Evolutionary conservation across 768 basidiomycete genomes (phyloP).

Genomic region (Epithele typhae): DNA sequence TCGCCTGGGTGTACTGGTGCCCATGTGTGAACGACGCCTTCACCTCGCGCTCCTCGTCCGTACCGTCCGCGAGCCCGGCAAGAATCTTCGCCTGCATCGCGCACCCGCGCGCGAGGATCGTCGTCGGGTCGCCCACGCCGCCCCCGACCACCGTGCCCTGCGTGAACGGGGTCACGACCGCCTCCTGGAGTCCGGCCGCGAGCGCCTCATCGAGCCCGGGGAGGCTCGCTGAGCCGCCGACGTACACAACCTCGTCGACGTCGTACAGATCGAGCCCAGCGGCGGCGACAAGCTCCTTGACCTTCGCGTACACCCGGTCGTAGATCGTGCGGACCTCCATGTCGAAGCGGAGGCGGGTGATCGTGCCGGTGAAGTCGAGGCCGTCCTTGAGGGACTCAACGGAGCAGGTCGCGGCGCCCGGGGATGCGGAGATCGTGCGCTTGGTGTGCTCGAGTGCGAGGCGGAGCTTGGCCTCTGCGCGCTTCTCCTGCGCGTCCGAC

Average conservation of each 20-base stretch:
- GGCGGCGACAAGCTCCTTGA: slow-evolving; percentile 46
- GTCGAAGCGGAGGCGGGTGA: slow-evolving; percentile 49
- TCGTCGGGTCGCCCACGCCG: slow-evolving; percentile 75
- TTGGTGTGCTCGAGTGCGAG: slow-evolving; percentile 95
- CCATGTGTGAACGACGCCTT: slow-evolving; percentile 43
- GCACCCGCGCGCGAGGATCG: slow-evolving; percentile 72
- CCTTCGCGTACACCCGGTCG: slow-evolving; percentile 45
- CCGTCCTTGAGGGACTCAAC: slow-evolving; percentile 96
- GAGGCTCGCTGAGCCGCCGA: slow-evolving; percentile 70
- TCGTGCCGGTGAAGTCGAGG: slow-evolving; percentile 76
- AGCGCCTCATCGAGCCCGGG: slow-evolving; percentile 69
- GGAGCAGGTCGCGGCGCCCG: slow-evolving; percentile 84
- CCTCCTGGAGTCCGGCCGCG: slow-evolving; percentile 52
- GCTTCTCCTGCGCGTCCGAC: slow-evolving; percentile 47
- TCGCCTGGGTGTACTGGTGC: slow-evolving; percentile 38
- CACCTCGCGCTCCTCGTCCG: slow-evolving; percentile 46
- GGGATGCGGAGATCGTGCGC: slow-evolving; percentile 82
- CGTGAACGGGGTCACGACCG: slow-evolving; percentile 60
- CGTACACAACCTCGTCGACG: slow-evolving; percentile 76
- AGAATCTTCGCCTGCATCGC: slow-evolving; percentile 71
- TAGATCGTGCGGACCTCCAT: slow-evolving; percentile 53
- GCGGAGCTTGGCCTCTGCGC: slow-evolving; percentile 76
- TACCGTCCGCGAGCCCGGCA: slow-evolving; percentile 35
- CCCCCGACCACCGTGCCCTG: slow-evolving; percentile 67
- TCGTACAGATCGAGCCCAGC: slow-evolving; percentile 58